Evolutionary conservation across 2,329 filamentous ascomycete species (phyloP).

Genomic region (Colletotrichum cordylinicola): DNA sequence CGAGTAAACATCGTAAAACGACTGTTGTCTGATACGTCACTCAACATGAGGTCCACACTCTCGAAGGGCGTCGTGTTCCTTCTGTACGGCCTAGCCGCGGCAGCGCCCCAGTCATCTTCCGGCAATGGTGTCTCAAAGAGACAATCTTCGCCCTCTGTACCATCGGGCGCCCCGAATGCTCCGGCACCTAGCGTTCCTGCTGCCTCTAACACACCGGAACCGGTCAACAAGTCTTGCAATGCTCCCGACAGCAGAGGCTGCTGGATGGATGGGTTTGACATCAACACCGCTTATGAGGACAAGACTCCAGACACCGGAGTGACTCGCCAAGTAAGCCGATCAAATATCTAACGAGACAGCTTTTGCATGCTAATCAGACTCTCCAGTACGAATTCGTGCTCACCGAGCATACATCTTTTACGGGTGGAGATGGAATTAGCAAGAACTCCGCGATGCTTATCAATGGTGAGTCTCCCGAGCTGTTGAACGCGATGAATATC

Average conservation of each 20-base stretch:
- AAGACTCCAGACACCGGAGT: slow-evolving; percentile 34
- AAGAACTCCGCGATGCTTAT: slow-evolving; percentile 28
- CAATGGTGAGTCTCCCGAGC: slow-evolving; percentile 17
- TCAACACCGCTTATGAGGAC: slow-evolving; percentile 32
- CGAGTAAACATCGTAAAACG: background rate
- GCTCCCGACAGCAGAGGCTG: slow-evolving; percentile 27
- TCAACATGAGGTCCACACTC: slow-evolving; percentile 12
- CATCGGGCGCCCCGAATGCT: background rate
- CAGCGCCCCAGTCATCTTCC: background rate
- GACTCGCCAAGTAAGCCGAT: slow-evolving; percentile 16
- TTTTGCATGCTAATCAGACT: background rate
- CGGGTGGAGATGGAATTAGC: slow-evolving; percentile 20
- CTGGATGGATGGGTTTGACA: slow-evolving; percentile 32
- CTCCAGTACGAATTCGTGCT: slow-evolving; percentile 22
- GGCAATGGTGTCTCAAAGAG: background rate
- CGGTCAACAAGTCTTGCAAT: slow-evolving; percentile 23
- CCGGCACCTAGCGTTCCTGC: background rate
- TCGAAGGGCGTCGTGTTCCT: slow-evolving; percentile 1
- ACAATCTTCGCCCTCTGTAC: background rate
- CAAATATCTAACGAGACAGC: too few relatives aligned
- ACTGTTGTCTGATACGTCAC: background rate
- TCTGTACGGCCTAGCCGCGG: slow-evolving; percentile 3
- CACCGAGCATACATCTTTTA: slow-evolving; percentile 18
- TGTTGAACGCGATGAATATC: background rate
- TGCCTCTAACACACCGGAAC: background rate